These are phyloP conservation scores for Penicillium sp. DNA, from an alignment of 2,329 filamentous ascomycete species.

Conservation along the genomic window DNA sequence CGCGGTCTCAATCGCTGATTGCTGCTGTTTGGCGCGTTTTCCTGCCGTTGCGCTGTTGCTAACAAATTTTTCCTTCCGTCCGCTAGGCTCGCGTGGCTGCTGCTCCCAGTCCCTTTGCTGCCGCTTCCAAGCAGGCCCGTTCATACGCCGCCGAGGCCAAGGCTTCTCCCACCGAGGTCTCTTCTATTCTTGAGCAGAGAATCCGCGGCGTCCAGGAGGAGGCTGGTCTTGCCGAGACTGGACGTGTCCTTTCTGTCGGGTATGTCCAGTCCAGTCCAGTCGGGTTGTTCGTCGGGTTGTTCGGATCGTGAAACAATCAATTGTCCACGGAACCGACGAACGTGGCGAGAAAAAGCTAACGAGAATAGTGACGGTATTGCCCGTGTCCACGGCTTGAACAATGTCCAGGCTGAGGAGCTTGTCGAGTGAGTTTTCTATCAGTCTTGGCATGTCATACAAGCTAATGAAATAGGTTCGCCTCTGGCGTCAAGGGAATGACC, in stretches of 20 bases:
- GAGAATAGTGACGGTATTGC: slow-evolving; percentile 94
- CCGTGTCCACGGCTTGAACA: slow-evolving; percentile 99
- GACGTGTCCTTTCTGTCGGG: slow-evolving; percentile 97
- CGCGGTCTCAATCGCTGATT: slow-evolving; percentile 21
- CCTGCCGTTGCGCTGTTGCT: slow-evolving; percentile 45
- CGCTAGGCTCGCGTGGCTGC: slow-evolving; percentile 73
- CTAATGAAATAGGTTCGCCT: slow-evolving; percentile 73
- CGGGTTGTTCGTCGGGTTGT: slow-evolving; percentile 5
- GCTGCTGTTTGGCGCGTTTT: slow-evolving; percentile 21
- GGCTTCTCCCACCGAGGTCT: slow-evolving; percentile 95
- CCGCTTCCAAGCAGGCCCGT: slow-evolving; percentile 68
- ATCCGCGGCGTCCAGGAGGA: slow-evolving; percentile 99
- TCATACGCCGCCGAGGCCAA: slow-evolving; percentile 91
- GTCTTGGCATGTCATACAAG: slow-evolving; percentile 18
- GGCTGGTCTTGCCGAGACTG: slow-evolving; percentile 93
- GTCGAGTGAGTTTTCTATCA: slow-evolving; percentile 74
- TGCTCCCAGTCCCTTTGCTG: slow-evolving; percentile 72
- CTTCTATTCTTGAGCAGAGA: slow-evolving; percentile 98
- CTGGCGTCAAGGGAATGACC: slow-evolving; percentile 99
- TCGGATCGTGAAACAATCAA: slow-evolving; percentile 20
- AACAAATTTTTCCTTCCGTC: slow-evolving; percentile 38
- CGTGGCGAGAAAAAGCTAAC: background rate
- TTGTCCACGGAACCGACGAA: background rate
- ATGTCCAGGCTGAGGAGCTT: slow-evolving; percentile 99
- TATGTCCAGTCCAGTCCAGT: slow-evolving; percentile 61